Percentiles rank a stretch among this genome's conserved stretches.
These are phyloP conservation scores for Paraphaeosphaeria sporulosa DNA, from an alignment of 2,329 filamentous ascomycete species.

Conservation along the genomic window DNA sequence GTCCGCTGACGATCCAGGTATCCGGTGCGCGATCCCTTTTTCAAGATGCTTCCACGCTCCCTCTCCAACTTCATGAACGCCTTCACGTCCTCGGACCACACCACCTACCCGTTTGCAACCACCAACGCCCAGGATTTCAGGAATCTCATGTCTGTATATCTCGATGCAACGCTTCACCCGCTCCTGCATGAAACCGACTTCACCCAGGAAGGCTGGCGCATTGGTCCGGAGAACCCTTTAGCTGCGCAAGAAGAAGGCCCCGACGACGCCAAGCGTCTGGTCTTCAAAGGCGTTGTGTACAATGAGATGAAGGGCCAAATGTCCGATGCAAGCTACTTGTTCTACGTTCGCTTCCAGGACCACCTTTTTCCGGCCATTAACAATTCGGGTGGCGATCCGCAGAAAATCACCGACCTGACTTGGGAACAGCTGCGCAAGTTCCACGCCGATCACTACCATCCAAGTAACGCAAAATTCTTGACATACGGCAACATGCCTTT, in stretches of 20 bases:
- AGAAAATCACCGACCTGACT: constrained; percentile 94
- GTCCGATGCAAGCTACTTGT: constrained; percentile 95
- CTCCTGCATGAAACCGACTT: constrained; percentile 92
- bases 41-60: constrained; percentile 98
- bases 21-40: constrained; percentile 98
- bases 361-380: constrained; percentile 93
- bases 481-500: constrained; percentile 95
- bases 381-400: constrained; percentile 95
- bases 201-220: constrained; percentile 93
- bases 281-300: constrained; percentile 98
- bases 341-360: constrained; percentile 94
- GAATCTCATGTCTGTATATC: constrained; percentile 95
- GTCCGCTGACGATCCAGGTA: constrained; percentile 64
- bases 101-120: constrained; percentile 96
- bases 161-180: constrained; percentile 91
- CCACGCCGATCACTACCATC: constrained; percentile 93
- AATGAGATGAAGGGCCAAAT: constrained; percentile 99
- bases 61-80: constrained; percentile 99
- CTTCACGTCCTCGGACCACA: constrained; percentile 95
- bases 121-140: constrained; percentile 95
- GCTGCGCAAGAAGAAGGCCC: constrained; percentile 53
- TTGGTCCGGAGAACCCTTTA: constrained; percentile 87
- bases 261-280: constrained; percentile 70
- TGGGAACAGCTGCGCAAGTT: constrained; percentile 89
- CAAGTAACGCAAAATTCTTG: constrained; percentile 94